Evolutionary conservation across 148 eudicot species (phyloP), one percentile per base, ranked within the genome.

Genomic region (Camellia sinensis): DNA sequence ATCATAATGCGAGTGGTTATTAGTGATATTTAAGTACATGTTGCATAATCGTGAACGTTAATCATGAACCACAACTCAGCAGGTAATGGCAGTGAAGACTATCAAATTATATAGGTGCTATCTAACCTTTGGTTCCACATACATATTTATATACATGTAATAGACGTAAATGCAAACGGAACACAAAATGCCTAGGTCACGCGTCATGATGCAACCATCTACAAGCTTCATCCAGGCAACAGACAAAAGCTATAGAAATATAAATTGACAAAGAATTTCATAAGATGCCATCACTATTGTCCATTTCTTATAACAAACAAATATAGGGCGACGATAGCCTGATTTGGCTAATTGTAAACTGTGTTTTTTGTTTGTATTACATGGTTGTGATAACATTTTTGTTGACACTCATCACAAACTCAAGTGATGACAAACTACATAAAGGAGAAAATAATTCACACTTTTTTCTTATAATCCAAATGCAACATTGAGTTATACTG

Each of bases 31-130:
- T 21, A 21, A 52, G 60, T 72, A 50, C 2, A 50, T 48, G 41
- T 5, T 22, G 44, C 41, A 19, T 73, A 77, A 45, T 48, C 11
- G 52, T 69, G 67, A 69, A 56, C 69, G 13, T 29, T 43, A 46
- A 69, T 41, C 53, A 67, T 41, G 67, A 43, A 59, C 56, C 44
- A 78, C 56, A 21, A 78, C 81, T 15, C 10, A 52, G 18, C 50
- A 46, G 50, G 50, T 68, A 41, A 68, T 3, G 72, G 50, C 52
- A 44, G 50, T 17, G 72, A 44, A 44, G 4, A 68, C 72, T 19
- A 7, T 15, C 29, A 68, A 68, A 68, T 29, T 67, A 68, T 37
- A 7, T 12, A 18, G 14, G 6, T 13, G 6, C n/a, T 29, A 5
- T 29, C 48, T 45, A 76, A 29, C 17, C 46, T 78, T 66, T 7